Percentiles rank a stretch among this genome's conserved stretches.
phyloP scores from a whole-genome alignment of 495 filamentous ascomycete genomes.

The Talaromyces borbonicus region DNA sequence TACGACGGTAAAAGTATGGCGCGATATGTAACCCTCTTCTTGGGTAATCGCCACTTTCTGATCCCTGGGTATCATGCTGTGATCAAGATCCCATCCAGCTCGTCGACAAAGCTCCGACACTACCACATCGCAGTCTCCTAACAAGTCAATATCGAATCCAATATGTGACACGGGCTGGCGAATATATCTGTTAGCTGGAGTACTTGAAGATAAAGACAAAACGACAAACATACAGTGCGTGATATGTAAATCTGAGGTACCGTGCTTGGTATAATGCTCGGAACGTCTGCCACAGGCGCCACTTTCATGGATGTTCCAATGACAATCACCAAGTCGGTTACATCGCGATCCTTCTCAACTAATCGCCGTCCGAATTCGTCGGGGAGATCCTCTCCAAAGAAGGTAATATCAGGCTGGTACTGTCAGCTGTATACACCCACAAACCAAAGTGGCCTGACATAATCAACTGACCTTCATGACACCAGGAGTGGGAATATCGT shows the following conservation, averaged over 20 bases:
- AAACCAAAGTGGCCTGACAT: neutral
- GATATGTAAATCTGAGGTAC: conserved; percentile 94
- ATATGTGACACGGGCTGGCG: conserved; percentile 70
- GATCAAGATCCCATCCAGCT: conserved; percentile 78
- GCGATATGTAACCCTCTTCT: conserved; percentile 54
- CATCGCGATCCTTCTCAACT: conserved; percentile 63
- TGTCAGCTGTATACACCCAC: neutral
- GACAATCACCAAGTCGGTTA: conserved; percentile 86
- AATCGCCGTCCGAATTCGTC: conserved; percentile 76
- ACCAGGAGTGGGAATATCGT: conserved; percentile 61
- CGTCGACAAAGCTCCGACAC: conserved; percentile 81
- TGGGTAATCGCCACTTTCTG: conserved; percentile 48
- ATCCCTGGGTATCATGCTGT: conserved; percentile 70
- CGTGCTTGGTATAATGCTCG: conserved; percentile 61
- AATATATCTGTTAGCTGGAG: neutral
- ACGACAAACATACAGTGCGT: conserved; percentile 48
- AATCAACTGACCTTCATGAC: conserved; percentile 68
- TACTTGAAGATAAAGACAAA: neutral
- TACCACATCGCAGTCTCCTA: conserved; percentile 88
- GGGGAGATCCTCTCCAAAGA: conserved; percentile 72
- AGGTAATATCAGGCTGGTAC: conserved; percentile 77
- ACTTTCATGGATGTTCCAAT: conserved; percentile 97
- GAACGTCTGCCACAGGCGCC: conserved; percentile 86
- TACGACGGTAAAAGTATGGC: conserved; percentile 52
- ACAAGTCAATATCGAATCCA: conserved; percentile 88